Evolutionary conservation across 805 yeast species (phyloP), one percentile per base, ranked within the genome.

Genomic region (Candida takata): DNA sequence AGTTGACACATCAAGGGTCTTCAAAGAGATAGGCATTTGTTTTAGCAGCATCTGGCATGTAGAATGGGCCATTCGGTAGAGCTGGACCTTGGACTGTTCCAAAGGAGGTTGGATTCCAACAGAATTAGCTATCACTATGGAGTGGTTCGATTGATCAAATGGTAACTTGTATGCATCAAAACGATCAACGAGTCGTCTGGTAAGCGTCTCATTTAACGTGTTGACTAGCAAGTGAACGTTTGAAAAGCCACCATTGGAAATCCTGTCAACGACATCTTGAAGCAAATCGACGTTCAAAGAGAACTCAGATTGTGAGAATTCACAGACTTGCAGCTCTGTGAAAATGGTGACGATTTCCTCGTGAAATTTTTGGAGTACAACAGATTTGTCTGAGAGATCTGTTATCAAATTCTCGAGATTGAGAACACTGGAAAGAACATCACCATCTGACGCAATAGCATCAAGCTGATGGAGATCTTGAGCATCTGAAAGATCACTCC

Each of bases 401-500:
- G 43, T 29, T 2, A 67, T 60, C 0, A 53, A 39, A 2, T 39
- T 36, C 29, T 66, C 69, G 3, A 72, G 48, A 2, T 42, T 43
- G 4, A 37, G 9, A 4, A 49, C 36, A 1, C 64, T 54, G 8
- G 58, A 45, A 6, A 55, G 43, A 23, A 60, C 56, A 6, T 60
- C 49, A 12, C 60, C 60, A 24, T 62, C 65, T 10, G 49, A 45
- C 3, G 54, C 30, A 13, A 46, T 44, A 4, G 47, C 49, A 11
- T 59, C 58, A 7, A 58, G 47, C 6, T 55, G 57, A 20, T 62
- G 56, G 19, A 74, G 50, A 32, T 77, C 83, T 26, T 65, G 57
- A 1, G 75, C 73, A 40, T 66, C 67, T 0, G 67, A 55, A 9
- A 80, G 48, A 10, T 65, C 59, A 1, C 60, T 67, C 94, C 94